A percentile compares a stretch with the other conserved stretches of the same genome.
Evolutionary conservation across 1,284 basidiomycete genomes (phyloP).

Genomic region (Moesziomyces sp.): DNA sequence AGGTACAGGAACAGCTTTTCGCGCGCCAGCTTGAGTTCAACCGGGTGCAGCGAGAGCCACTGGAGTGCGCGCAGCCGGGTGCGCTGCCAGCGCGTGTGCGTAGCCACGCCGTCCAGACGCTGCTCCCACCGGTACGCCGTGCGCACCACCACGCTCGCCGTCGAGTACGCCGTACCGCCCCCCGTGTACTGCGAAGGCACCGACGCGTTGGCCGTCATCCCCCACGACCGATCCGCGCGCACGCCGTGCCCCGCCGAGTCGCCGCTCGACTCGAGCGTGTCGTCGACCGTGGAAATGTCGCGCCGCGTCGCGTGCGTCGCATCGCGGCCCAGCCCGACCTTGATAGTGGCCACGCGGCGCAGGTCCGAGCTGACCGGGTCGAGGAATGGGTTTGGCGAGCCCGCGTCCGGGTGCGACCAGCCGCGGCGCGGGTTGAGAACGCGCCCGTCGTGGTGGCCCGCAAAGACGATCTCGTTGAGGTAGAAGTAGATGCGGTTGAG

Average conservation of each 20-base stretch:
- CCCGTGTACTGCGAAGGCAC: conserved; percentile 71
- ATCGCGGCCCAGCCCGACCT: conserved; percentile 72
- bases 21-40: conserved; percentile 34
- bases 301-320: conserved; percentile 73
- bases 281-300: conserved; percentile 75
- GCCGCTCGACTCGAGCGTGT: conserved; percentile 57
- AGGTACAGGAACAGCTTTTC: conserved; percentile 50
- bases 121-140: conserved; percentile 51
- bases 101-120: conserved; percentile 26
- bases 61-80: conserved; percentile 28
- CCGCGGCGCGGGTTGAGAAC: conserved; percentile 14
- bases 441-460: conserved; percentile 24
- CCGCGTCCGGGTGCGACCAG: conserved; percentile 8
- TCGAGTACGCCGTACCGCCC: conserved; percentile 79
- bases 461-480: conserved; percentile 78
- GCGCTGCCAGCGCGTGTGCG: conserved; percentile 33
- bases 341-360: conserved; percentile 38
- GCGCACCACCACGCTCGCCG: conserved; percentile 68
- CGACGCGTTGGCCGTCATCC: conserved; percentile 69
- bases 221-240: conserved; percentile 71
- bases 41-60: conserved; percentile 47
- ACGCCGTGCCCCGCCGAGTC: no score
- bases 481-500: conserved; percentile 81
- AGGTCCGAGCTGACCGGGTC: conserved; percentile 37
- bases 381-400: conserved; percentile 16